Evolutionary conservation across 352 stramenopile species (phyloP).

Genomic region (Pythium apleroticum): DNA sequence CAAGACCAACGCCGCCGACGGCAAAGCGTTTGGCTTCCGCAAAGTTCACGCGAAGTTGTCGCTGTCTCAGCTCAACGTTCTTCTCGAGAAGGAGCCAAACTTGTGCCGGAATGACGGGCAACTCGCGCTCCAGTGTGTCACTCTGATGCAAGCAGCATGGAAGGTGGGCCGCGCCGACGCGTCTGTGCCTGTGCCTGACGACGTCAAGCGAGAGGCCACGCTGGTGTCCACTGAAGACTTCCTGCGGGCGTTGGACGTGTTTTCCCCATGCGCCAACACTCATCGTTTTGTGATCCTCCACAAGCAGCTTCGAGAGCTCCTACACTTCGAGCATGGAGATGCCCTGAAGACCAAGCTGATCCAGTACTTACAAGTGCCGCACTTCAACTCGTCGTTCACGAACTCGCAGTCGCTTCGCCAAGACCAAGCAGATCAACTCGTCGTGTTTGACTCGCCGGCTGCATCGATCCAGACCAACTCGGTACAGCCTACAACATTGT

Average conservation of each 20-base stretch:
- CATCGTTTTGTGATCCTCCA: slow-evolving; percentile 18
- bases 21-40: slow-evolving; percentile 33
- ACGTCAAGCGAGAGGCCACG: background rate
- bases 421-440: slow-evolving; percentile 4
- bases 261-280: slow-evolving; percentile 10
- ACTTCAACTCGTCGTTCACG: slow-evolving; percentile 6
- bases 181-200: background rate
- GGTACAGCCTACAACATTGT: slow-evolving; percentile 1
- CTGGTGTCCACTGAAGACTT: background rate
- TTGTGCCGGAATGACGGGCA: background rate
- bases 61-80: slow-evolving; percentile 34
- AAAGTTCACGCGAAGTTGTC: slow-evolving; percentile 37
- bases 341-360: slow-evolving; percentile 10
- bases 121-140: slow-evolving; percentile 14
- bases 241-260: slow-evolving; percentile 2
- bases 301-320: slow-evolving; percentile 13
- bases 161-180: background rate
- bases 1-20: slow-evolving; percentile 9
- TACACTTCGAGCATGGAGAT: background rate
- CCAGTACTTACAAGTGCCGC: slow-evolving; percentile 20
- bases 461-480: background rate
- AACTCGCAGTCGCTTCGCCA: slow-evolving; percentile 12
- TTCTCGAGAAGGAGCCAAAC: slow-evolving; percentile 22
- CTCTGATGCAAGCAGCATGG: slow-evolving; percentile 7
- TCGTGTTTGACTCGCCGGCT: slow-evolving; percentile 12